Percentiles rank a stretch among this genome's conserved stretches.
Conservation (phyloP, 2,329 filamentous ascomycete species). For the Elsinoe fawcettii region DNA sequence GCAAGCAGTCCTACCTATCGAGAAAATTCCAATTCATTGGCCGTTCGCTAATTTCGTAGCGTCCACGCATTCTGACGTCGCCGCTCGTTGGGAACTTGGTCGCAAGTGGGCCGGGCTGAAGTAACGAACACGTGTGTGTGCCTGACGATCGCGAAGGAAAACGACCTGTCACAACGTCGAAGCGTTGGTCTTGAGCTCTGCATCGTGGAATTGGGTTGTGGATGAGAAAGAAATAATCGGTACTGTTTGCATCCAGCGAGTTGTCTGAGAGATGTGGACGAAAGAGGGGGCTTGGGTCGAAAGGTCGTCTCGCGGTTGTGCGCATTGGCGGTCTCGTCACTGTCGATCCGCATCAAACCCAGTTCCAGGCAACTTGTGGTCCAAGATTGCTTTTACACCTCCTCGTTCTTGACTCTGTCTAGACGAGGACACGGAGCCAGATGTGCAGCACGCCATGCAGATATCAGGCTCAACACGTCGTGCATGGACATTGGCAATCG, state of each 20-base stretch:
- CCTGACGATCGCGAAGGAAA: constrained; percentile 4
- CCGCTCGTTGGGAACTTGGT: constrained; percentile 1
- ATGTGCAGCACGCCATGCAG: no score
- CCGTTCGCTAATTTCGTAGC: background rate
- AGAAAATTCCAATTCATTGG: background rate
- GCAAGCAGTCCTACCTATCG: background rate
- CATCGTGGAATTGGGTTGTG: background rate
- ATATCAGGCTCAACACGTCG: no score
- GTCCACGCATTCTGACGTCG: constrained; percentile 9
- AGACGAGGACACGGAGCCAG: no score
- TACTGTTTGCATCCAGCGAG: background rate
- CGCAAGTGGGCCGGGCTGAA: constrained; percentile 4
- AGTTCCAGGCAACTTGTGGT: no score
- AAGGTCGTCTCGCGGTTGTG: no score
- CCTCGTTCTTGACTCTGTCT: no score
- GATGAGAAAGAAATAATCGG: background rate
- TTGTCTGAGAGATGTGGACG: constrained; percentile 2
- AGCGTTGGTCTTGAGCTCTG: background rate
- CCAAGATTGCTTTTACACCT: no score
- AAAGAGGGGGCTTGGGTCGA: no score
- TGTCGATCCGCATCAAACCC: no score
- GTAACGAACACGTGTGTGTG: constrained; percentile 10
- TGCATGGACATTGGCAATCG: no score
- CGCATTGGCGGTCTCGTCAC: no score
- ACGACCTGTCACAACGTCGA: background rate